These are phyloP conservation scores for Puccinia horiana DNA, from an alignment of 1,284 basidiomycete species.

Conservation along the genomic window DNA sequence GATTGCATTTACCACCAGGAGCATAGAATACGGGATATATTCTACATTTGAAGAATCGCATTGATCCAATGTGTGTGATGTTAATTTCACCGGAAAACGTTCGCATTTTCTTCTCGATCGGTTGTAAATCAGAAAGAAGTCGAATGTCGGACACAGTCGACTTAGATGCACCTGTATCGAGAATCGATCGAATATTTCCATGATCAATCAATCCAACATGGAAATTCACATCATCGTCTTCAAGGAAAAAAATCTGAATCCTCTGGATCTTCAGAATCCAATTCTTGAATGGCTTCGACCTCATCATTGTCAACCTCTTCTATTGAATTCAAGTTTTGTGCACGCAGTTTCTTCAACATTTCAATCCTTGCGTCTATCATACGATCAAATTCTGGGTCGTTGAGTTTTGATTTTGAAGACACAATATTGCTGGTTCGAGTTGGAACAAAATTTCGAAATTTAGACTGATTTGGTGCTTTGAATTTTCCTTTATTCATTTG, in stretches of 20 bases:
- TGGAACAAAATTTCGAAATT: not conserved
- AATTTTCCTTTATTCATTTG: not conserved
- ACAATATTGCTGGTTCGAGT: not conserved
- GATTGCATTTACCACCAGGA: not conserved
- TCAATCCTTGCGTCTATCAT: not conserved
- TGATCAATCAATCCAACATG: not conserved
- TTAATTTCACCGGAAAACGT: not conserved
- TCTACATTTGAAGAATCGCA: not conserved
- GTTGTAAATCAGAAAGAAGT: not conserved
- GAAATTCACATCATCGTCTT: not conserved
- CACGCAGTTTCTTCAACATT: not conserved
- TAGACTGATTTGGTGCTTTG: not conserved
- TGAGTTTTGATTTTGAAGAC: not conserved
- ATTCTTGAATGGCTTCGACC: not conserved
- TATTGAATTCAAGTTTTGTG: not conserved
- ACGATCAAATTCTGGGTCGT: not conserved
- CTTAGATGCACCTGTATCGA: conserved; percentile 8
- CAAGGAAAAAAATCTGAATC: not conserved
- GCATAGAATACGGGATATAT: not conserved
- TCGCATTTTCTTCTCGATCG: not conserved
- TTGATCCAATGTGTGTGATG: not conserved
- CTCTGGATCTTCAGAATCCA: not conserved
- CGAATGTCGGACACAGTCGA: not conserved
- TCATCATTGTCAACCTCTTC: not conserved
- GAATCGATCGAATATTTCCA: not conserved